phyloP scores from a whole-genome alignment of 2,329 filamentous ascomycete genomes.

The Chaetomiaceae sp. region DNA sequence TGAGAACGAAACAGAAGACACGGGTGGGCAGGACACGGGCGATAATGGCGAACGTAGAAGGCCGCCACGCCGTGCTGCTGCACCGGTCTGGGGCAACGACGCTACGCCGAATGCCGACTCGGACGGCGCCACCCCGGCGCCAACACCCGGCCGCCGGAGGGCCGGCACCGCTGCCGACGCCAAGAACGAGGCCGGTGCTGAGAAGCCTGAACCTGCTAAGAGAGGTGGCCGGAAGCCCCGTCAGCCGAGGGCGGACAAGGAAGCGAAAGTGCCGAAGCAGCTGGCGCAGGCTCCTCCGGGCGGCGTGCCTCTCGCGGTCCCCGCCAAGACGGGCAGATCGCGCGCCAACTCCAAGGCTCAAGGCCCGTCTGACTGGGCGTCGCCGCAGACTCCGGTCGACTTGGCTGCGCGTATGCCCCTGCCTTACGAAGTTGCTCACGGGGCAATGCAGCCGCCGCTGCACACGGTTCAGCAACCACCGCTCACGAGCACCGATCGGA shows the following conservation, averaged over 20 bases:
- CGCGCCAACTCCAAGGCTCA: conserved; percentile 50
- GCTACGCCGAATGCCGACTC: conserved; percentile 47
- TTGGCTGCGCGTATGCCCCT: conserved; percentile 36
- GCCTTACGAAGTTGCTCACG: conserved; percentile 42
- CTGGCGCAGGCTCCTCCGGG: conserved; percentile 37
- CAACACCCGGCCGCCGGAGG: conserved; percentile 54
- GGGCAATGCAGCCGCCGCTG: conserved; percentile 42
- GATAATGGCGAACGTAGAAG: conserved; percentile 56
- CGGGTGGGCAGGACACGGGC: conserved; percentile 45
- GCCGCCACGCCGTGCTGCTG: conserved; percentile 59
- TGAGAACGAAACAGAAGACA: conserved; percentile 53
- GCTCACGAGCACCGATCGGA: conserved; percentile 34
- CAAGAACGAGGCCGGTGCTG: conserved; percentile 31
- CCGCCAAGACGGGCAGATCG: conserved; percentile 45
- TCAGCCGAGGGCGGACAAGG: conserved; percentile 40
- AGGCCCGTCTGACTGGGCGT: conserved; percentile 40
- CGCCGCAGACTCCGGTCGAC: conserved; percentile 35
- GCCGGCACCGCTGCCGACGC: conserved; percentile 27
- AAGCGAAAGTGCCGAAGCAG: conserved; percentile 40
- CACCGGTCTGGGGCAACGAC: conserved; percentile 68
- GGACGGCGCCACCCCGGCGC: conserved; percentile 53
- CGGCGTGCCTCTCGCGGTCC: conserved; percentile 34
- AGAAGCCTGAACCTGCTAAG: conserved; percentile 41
- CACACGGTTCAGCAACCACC: conserved; percentile 30
- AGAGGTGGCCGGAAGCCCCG: conserved; percentile 38